phyloP scores from a whole-genome alignment of 2,329 filamentous ascomycete genomes.

The Colletotrichum tropicale region DNA sequence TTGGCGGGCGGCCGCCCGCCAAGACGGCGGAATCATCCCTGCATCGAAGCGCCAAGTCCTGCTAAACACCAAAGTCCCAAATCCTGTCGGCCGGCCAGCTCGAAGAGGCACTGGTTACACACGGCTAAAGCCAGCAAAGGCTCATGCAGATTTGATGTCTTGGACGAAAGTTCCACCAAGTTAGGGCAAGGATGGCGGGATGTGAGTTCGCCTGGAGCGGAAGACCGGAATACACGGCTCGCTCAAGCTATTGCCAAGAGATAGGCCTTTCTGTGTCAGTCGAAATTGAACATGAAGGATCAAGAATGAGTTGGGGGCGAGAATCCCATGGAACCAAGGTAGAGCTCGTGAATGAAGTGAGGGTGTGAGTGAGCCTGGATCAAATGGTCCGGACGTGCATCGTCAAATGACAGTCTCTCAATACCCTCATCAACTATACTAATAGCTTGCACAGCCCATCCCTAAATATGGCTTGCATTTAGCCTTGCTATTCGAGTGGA shows the following conservation, averaged over 20 bases:
- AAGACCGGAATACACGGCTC: neutral
- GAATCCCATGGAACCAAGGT: neutral
- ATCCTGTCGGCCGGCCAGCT: neutral
- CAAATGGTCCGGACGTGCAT: neutral
- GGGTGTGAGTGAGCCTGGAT: neutral
- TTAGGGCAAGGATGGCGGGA: neutral
- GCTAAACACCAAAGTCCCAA: neutral
- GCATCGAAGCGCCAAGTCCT: neutral
- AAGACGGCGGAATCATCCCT: neutral
- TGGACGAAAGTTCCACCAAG: neutral
- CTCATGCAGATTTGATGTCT: neutral
- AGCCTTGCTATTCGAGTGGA: neutral
- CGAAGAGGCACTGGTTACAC: neutral
- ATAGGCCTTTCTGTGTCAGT: neutral
- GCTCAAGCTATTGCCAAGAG: neutral
- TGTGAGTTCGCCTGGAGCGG: neutral
- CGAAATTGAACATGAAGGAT: neutral
- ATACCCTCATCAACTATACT: neutral
- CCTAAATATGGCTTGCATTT: neutral
- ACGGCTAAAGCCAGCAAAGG: neutral
- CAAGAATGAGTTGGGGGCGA: neutral
- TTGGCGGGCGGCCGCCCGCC: neutral
- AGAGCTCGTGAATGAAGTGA: neutral
- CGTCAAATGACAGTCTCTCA: neutral
- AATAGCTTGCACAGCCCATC: neutral